A percentile compares a stretch with the other conserved stretches of the same genome.
Conservation (phyloP, 148 eudicot genomes). For the Agrostemma githago region DNA sequence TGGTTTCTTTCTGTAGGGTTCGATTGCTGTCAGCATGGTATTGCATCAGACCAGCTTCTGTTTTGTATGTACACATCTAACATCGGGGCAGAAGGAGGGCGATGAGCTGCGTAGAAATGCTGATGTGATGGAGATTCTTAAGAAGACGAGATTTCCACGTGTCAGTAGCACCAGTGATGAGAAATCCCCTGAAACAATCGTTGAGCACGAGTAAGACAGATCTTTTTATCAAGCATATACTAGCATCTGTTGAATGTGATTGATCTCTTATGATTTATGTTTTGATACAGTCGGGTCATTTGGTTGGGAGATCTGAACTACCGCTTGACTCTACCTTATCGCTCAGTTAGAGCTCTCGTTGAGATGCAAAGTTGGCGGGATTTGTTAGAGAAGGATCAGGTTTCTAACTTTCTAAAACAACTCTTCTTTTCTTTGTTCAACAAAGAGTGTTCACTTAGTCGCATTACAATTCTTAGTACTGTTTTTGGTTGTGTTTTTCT, state of each 20-base stretch:
- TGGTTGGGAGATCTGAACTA: conserved; percentile 99
- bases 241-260: background rate
- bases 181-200: conserved; percentile 90
- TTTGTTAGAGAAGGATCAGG: conserved; percentile 21
- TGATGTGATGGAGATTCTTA: conserved; percentile 89
- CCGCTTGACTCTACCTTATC: conserved; percentile 77
- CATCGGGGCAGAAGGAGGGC: conserved; percentile 94
- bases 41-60: conserved; percentile 94
- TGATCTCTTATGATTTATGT: background rate
- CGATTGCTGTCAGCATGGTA: conserved; percentile 89
- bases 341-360: conserved; percentile 87
- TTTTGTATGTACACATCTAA: conserved; percentile 89
- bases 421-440: background rate
- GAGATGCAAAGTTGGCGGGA: conserved; percentile 99
- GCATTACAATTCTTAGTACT: background rate
- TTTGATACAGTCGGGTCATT: conserved; percentile 66
- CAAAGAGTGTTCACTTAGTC: background rate
- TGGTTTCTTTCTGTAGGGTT: conserved; percentile 55
- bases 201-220: conserved; percentile 85
- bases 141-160: conserved; percentile 88
- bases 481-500: conserved; percentile 9
- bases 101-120: conserved; percentile 89
- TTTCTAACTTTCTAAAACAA: background rate
- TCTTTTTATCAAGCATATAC: background rate
- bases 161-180: conserved; percentile 51